Evolutionary conservation across 306 rosid species (phyloP).

Genomic region (Rubus parviflorus): DNA sequence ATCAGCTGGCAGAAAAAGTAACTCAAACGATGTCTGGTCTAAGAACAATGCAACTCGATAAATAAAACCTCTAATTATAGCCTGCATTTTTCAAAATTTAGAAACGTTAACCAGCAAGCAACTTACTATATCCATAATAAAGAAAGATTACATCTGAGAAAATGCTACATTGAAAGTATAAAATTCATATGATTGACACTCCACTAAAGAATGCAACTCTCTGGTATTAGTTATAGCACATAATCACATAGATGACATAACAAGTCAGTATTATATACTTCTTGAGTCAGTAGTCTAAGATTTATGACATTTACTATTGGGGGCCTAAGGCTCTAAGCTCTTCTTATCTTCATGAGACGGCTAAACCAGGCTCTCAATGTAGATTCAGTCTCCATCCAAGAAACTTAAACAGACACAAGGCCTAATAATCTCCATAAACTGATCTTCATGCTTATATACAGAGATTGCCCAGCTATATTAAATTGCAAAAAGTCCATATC

Average conservation of each 20-base stretch:
- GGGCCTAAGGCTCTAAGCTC: too few species aligned
- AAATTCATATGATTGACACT: neutral
- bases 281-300: too few species aligned
- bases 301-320: too few species aligned
- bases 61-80: neutral
- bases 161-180: neutral
- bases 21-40: neutral
- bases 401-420: neutral
- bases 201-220: neutral
- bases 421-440: neutral
- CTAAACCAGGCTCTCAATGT: neutral
- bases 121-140: neutral
- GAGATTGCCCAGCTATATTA: neutral
- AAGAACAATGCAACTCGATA: neutral
- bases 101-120: neutral
- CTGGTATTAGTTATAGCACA: neutral
- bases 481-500: neutral
- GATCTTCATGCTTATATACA: neutral
- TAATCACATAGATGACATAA: neutral
- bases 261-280: neutral
- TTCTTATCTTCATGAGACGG: neutral
- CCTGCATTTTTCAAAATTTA: neutral
- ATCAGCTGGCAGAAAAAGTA: neutral
- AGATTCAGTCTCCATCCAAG: neutral
- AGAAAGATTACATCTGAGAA: neutral